Evolutionary conservation across 2,329 filamentous ascomycete genomes (phyloP).

Genomic region (Nannizziopsis arthrosporioides): DNA sequence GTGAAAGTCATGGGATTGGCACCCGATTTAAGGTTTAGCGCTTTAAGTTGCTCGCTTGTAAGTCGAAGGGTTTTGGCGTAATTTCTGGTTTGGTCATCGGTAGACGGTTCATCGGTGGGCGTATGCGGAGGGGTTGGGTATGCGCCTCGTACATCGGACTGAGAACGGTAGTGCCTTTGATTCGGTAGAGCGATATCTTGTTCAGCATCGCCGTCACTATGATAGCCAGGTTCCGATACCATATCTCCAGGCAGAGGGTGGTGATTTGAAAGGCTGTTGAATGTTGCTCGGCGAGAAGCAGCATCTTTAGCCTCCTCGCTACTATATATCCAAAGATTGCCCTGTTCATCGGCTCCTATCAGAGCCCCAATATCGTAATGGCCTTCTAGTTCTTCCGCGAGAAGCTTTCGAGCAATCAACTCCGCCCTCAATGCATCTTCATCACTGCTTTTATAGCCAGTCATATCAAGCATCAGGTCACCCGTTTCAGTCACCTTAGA

Average conservation of each 20-base stretch:
- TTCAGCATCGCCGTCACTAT: conserved; percentile 59
- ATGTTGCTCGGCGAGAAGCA: conserved; percentile 53
- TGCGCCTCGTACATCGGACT: conserved; percentile 58
- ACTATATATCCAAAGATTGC: conserved; percentile 99
- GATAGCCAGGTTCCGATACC: conserved; percentile 84
- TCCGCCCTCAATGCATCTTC: conserved; percentile 86
- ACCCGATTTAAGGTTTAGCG: conserved; percentile 68
- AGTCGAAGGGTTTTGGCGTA: conserved; percentile 93
- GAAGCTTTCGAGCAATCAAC: conserved; percentile 80
- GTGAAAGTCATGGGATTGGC: conserved; percentile 92
- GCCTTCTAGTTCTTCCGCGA: conserved; percentile 84
- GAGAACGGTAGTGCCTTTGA: conserved; percentile 44
- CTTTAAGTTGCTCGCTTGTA: conserved; percentile 90
- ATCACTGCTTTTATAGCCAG: conserved; percentile 86
- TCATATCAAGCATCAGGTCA: conserved; percentile 97
- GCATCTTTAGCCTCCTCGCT: conserved; percentile 92
- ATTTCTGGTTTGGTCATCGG: conserved; percentile 63
- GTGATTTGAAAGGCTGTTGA: conserved; percentile 42
- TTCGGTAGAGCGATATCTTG: conserved; percentile 48
- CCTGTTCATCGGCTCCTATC: conserved; percentile 88
- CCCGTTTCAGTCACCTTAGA: conserved; percentile 84
- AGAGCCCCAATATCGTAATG: conserved; percentile 93
- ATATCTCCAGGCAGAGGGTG: conserved; percentile 59
- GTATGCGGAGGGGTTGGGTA: conserved; percentile 49
- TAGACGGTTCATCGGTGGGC: conserved; percentile 35